Evolutionary conservation across 106 monocot genomes (phyloP), one percentile per base, ranked within the genome.

Genomic region (Dioscorea dumetorum): DNA sequence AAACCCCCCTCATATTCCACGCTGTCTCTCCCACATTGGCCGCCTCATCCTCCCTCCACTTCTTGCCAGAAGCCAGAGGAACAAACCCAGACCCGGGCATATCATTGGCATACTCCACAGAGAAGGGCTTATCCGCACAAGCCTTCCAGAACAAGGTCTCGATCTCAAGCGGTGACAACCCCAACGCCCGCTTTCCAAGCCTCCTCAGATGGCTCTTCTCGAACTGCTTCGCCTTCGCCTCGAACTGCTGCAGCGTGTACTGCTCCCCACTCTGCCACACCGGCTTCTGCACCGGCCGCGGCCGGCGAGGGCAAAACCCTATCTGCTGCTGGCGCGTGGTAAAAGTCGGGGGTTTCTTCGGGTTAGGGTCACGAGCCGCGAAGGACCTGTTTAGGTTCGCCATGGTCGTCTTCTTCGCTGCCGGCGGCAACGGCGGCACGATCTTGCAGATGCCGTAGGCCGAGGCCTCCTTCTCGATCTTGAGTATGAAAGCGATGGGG

Each of bases 301-400:
- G 82, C 32, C 87, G 84, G 57, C 88, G 81, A 31, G 97, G 87
- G 76, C 91, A 97, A 73, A 97, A 84, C 13, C 97, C 97, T 48
- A 97, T 82, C 78, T 97, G 97, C 77, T 97, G 97, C 75, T 83
- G 88, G 48, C 97, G 81, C 9, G 97, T 89, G 60, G 86, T 71
- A 76, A 94, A 94, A 6, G 80, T 77, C 6, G 89, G 79, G 41
- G 41, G 41, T 10, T 41, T 41, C 56, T 73, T 67, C 9, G 67
- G 60, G 33, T 58, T 60, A 16, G 72, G 67, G n/a, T 58, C 33
- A 20, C 71, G 78, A 12, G 84, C 78, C 10, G 82, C 72, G 74
- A 94, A 84, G 48, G 87, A 94, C 62, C 79, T 78, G 68, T 78
- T 79, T 49, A 94, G 78, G 72, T 94, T 79, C 31, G 82, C 8